These are phyloP conservation scores for Plasmodium coatneyi DNA, from an alignment of 169 alveolate species.

Conservation along the genomic window DNA sequence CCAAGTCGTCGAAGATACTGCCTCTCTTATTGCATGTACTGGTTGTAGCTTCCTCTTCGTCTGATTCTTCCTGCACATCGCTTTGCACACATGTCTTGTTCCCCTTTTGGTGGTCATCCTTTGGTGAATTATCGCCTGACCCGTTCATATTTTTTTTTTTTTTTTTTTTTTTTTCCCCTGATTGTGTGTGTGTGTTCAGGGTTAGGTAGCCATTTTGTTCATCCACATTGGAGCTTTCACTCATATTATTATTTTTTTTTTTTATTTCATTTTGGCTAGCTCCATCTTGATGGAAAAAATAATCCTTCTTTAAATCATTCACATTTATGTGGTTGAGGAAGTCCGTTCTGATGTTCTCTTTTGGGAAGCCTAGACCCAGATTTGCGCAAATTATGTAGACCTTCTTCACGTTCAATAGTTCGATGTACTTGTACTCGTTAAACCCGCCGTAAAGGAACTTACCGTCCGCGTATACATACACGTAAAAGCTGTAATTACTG, in stretches of 20 bases:
- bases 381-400: conserved; percentile 59
- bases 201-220: neutral
- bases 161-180: conserved; percentile 1
- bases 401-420: conserved; percentile 36
- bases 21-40: neutral
- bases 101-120: neutral
- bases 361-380: conserved; percentile 72
- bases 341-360: conserved; percentile 45
- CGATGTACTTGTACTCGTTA: conserved; percentile 64
- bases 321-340: conserved; percentile 36
- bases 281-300: neutral
- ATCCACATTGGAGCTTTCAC: neutral
- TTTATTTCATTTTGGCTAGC: conserved; percentile 6
- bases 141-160: conserved; percentile 14
- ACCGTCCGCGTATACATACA: conserved; percentile 45
- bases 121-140: conserved; percentile 1
- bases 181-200: neutral
- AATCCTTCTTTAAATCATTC: conserved; percentile 19
- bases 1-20: neutral
- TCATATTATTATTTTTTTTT: neutral
- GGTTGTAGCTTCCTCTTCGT: neutral
- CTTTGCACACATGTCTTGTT: neutral
- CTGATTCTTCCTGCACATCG: neutral
- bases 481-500: conserved; percentile 58
- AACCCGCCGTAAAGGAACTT: conserved; percentile 57